These are phyloP conservation scores for Mortierella sp. DNA, from an alignment of 371 early-diverging fungal species.

Conservation along the genomic window DNA sequence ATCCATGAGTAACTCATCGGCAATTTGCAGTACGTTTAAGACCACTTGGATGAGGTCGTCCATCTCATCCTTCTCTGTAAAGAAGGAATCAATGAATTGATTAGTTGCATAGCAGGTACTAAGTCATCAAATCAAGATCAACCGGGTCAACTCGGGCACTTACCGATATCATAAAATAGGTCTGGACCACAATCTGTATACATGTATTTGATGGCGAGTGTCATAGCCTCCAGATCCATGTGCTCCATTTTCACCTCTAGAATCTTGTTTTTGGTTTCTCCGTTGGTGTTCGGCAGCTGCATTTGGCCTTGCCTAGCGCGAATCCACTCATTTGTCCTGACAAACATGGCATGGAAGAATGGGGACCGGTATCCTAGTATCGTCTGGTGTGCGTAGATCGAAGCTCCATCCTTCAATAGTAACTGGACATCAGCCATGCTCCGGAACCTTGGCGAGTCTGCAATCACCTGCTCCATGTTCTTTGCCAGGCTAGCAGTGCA, in stretches of 20 bases:
- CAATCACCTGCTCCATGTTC: conserved; percentile 23
- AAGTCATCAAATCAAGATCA: neutral
- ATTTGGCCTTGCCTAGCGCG: conserved; percentile 41
- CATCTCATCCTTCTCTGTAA: conserved; percentile 53
- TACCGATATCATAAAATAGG: conserved; percentile 57
- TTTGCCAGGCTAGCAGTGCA: conserved; percentile 35
- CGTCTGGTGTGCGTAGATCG: conserved; percentile 62
- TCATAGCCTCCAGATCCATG: conserved; percentile 57
- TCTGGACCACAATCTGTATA: conserved; percentile 61
- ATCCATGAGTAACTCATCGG: conserved; percentile 73
- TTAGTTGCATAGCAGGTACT: neutral
- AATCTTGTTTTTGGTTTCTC: neutral
- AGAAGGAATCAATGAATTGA: neutral
- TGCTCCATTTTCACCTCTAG: conserved; percentile 63
- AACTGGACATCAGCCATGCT: conserved; percentile 56
- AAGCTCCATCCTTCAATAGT: conserved; percentile 49
- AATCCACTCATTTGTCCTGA: conserved; percentile 65
- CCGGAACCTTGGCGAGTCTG: conserved; percentile 1
- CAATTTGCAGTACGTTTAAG: conserved; percentile 64
- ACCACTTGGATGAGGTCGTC: conserved; percentile 65
- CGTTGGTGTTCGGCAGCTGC: neutral
- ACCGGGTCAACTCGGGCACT: neutral
- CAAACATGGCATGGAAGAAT: conserved; percentile 71
- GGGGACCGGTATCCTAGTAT: conserved; percentile 71
- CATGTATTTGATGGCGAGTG: conserved; percentile 61